phyloP scores from a whole-genome alignment of 2,329 filamentous ascomycete genomes.

The Cryphonectria parasitica region DNA sequence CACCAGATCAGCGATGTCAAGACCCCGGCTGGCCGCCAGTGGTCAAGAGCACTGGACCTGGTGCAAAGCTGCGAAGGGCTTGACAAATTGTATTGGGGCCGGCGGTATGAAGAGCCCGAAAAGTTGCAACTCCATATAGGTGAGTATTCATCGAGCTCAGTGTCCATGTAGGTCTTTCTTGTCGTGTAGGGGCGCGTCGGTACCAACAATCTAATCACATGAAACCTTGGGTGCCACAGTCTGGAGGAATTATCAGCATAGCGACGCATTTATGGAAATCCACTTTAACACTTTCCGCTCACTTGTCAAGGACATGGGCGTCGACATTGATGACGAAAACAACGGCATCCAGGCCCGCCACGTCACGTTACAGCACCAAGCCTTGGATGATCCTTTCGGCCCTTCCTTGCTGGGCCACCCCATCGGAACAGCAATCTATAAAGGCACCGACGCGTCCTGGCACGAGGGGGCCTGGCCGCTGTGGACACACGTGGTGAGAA shows the following conservation, averaged over 20 bases:
- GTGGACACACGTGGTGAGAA: slow-evolving; percentile 33
- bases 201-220: neutral
- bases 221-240: neutral
- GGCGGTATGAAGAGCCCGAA: slow-evolving; percentile 36
- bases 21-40: slow-evolving; percentile 19
- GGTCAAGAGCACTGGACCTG: slow-evolving; percentile 25
- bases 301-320: neutral
- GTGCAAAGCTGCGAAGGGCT: slow-evolving; percentile 32
- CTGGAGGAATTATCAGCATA: neutral
- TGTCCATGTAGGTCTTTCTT: neutral
- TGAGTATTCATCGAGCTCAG: slow-evolving; percentile 18
- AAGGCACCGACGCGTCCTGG: slow-evolving; percentile 32
- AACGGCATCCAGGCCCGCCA: slow-evolving; percentile 30
- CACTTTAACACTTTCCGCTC: slow-evolving; percentile 8
- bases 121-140: slow-evolving; percentile 34
- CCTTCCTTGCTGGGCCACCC: slow-evolving; percentile 33
- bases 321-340: neutral
- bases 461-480: slow-evolving; percentile 32
- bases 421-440: slow-evolving; percentile 40
- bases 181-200: neutral
- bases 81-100: slow-evolving; percentile 37
- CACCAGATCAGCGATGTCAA: slow-evolving; percentile 16
- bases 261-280: neutral
- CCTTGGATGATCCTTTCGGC: slow-evolving; percentile 32
- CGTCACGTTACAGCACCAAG: slow-evolving; percentile 35